These are phyloP conservation scores for Diaporthe humulicola DNA, from an alignment of 2,329 filamentous ascomycete species.

Conservation along the genomic window DNA sequence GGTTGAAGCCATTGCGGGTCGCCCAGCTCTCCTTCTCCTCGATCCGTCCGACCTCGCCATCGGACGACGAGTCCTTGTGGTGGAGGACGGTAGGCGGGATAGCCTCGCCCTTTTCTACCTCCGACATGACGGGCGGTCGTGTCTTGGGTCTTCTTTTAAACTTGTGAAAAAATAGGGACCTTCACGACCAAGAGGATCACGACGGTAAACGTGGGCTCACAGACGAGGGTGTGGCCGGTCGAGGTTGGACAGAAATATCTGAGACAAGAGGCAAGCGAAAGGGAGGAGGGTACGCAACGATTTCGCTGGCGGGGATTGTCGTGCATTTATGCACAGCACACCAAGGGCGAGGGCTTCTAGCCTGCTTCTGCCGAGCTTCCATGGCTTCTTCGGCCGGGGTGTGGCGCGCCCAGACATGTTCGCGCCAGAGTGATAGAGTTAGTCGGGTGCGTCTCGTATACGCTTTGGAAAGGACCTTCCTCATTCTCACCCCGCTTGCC, in stretches of 20 bases:
- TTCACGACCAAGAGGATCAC: background rate
- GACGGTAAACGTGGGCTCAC: constrained; percentile 7
- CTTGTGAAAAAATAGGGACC: background rate
- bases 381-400: constrained; percentile 5
- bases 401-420: constrained; percentile 24
- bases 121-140: constrained; percentile 19
- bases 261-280: background rate
- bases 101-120: constrained; percentile 11
- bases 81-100: constrained; percentile 1
- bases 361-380: constrained; percentile 32
- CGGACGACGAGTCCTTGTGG: constrained; percentile 12
- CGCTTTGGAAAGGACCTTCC: background rate
- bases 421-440: constrained; percentile 27
- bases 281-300: background rate
- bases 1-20: constrained; percentile 57
- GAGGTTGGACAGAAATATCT: background rate
- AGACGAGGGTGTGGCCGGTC: background rate
- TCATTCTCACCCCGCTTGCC: constrained; percentile 18
- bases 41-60: constrained; percentile 31
- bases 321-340: constrained; percentile 26
- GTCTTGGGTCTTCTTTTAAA: background rate
- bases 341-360: constrained; percentile 7
- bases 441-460: constrained; percentile 28
- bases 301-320: constrained; percentile 9
- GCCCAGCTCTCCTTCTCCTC: constrained; percentile 47